Conservation (phyloP, 805 yeast genomes). For the Brettanomyces nanus region DNA sequence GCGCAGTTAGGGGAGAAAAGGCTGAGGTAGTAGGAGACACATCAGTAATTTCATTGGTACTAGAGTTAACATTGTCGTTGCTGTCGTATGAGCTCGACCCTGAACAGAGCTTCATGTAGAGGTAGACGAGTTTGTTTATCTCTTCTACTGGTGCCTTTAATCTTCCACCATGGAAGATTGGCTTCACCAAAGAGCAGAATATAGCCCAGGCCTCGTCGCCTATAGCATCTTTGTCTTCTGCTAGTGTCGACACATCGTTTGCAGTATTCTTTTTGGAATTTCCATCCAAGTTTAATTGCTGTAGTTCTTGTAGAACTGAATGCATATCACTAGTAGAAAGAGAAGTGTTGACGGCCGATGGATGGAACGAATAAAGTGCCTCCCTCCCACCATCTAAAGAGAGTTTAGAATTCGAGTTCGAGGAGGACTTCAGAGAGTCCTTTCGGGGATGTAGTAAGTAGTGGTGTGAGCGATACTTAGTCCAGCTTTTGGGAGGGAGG, state of each 20-base stretch:
- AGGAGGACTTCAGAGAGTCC: conserved; percentile 28
- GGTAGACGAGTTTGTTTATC: conserved; percentile 37
- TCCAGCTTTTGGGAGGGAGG: conserved; percentile 2
- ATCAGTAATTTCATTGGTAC: conserved; percentile 3
- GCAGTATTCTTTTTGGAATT: background rate
- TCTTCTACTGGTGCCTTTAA: conserved; percentile 50
- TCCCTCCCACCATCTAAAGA: conserved; percentile 24
- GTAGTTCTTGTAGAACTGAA: conserved; percentile 1
- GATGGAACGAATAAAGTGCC: conserved; percentile 30
- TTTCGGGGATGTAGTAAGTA: conserved; percentile 22
- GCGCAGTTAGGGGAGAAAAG: conserved; percentile 9
- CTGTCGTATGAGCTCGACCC: conserved; percentile 8
- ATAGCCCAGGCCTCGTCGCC: conserved; percentile 45
- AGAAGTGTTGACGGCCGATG: conserved; percentile 18
- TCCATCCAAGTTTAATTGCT: background rate
- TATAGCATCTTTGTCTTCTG: conserved; percentile 30
- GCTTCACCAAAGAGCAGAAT: conserved; percentile 32
- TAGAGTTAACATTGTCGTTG: background rate
- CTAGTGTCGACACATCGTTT: conserved; percentile 14
- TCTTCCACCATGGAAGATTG: conserved; percentile 41
- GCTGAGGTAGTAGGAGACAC: conserved; percentile 4
- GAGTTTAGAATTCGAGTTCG: conserved; percentile 30
- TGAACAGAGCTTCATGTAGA: conserved; percentile 24
- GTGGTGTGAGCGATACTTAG: conserved; percentile 10
- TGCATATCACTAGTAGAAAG: conserved; percentile 23